These are phyloP conservation scores for Backusella parvicylindrica DNA, from an alignment of 192 early-diverging fungal genomes.

Conservation along the genomic window DNA sequence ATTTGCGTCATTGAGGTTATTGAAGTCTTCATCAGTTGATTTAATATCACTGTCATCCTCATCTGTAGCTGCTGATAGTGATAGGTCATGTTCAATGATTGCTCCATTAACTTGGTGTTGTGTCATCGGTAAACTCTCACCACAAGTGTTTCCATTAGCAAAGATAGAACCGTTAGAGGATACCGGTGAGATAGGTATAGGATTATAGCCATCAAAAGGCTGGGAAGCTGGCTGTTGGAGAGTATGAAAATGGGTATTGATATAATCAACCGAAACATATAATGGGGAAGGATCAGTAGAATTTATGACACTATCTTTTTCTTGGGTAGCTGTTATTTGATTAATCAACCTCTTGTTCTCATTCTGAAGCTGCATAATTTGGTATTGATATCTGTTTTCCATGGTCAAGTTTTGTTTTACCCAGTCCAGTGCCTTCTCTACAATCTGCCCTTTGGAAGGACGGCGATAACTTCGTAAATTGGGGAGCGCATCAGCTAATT, in stretches of 20 bases:
- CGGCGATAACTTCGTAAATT: slow-evolving; percentile 62
- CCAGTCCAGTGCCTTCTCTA: slow-evolving; percentile 72
- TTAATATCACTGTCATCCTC: background rate
- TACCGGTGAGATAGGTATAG: background rate
- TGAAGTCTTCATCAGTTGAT: background rate
- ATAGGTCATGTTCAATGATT: background rate
- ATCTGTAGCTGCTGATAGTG: background rate
- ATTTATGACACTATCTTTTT: background rate
- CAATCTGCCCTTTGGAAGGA: slow-evolving; percentile 75
- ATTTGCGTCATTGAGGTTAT: background rate
- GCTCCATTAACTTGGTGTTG: background rate
- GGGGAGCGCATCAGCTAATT: slow-evolving; percentile 69
- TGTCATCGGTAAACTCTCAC: background rate
- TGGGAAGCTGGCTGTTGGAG: background rate
- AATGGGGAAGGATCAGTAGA: background rate
- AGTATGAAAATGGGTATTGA: background rate
- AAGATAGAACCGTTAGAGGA: background rate
- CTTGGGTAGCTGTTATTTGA: background rate
- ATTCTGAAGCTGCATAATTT: slow-evolving; percentile 10
- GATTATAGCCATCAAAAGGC: background rate
- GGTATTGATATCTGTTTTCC: slow-evolving; percentile 10
- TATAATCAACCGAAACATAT: background rate
- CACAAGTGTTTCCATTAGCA: background rate
- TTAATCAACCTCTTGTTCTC: slow-evolving; percentile 6
- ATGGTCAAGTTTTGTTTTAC: slow-evolving; percentile 14